phyloP scores from a whole-genome alignment of 805 yeast genomes.

The Kodamaea nitidulidarum region DNA sequence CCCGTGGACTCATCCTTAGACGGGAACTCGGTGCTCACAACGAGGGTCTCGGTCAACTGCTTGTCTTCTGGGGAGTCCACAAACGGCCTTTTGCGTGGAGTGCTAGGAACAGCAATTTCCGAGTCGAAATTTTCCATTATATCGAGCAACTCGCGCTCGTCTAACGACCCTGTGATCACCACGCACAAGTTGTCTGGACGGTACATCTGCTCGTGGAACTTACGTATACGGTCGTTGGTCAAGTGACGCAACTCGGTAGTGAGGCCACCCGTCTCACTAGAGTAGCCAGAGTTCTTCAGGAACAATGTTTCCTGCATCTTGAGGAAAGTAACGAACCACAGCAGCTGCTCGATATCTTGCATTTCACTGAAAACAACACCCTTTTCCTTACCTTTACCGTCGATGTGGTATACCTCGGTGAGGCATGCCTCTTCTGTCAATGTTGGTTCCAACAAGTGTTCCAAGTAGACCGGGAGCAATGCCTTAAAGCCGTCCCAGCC shows the following conservation, averaged over 20 bases:
- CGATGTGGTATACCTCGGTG: slow-evolving; percentile 94
- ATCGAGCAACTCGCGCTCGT: slow-evolving; percentile 63
- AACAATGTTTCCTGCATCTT: slow-evolving; percentile 58
- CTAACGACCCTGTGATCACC: slow-evolving; percentile 81
- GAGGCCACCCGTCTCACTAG: slow-evolving; percentile 92
- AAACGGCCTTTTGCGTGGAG: slow-evolving; percentile 62
- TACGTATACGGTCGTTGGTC: slow-evolving; percentile 67
- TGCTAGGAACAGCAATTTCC: slow-evolving; percentile 38
- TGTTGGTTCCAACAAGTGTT: slow-evolving; percentile 81
- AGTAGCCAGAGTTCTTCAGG: slow-evolving; percentile 66
- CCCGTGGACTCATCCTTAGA: slow-evolving; percentile 86
- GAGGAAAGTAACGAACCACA: slow-evolving; percentile 62
- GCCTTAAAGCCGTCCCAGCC: slow-evolving; percentile 94
- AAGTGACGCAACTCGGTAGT: slow-evolving; percentile 70
- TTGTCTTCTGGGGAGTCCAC: slow-evolving; percentile 57
- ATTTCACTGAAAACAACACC: slow-evolving; percentile 97
- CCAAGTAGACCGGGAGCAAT: slow-evolving; percentile 83
- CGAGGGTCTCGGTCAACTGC: slow-evolving; percentile 35
- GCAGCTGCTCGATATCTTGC: slow-evolving; percentile 85
- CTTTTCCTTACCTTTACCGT: slow-evolving; percentile 84
- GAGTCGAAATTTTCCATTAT: slow-evolving; percentile 61
- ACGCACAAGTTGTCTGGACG: slow-evolving; percentile 82
- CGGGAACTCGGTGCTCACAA: slow-evolving; percentile 69
- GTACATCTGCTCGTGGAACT: slow-evolving; percentile 69
- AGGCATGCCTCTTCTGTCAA: slow-evolving; percentile 84